These are phyloP conservation scores for Echria macrotheca DNA, from an alignment of 495 filamentous ascomycete genomes.

Conservation along the genomic window DNA sequence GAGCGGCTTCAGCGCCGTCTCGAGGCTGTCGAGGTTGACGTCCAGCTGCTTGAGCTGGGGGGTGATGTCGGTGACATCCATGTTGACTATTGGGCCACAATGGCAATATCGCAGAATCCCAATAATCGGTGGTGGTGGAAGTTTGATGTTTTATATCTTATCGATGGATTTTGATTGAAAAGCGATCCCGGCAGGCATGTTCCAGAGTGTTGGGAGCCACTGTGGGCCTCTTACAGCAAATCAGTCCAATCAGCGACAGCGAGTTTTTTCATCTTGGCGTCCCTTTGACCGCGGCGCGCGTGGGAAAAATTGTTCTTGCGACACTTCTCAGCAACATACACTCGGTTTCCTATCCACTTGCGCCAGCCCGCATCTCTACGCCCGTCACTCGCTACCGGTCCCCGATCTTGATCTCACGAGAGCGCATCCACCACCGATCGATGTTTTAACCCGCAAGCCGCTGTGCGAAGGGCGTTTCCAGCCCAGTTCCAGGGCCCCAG, in stretches of 20 bases:
- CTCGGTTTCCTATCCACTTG: no score
- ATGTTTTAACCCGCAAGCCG: not conserved
- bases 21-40: conserved; percentile 68
- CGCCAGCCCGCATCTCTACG: no score
- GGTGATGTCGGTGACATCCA: conserved; percentile 41
- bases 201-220: no score
- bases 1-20: conserved; percentile 65
- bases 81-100: conserved; percentile 12
- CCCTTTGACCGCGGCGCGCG: not conserved
- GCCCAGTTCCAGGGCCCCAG: conserved; percentile 8
- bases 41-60: conserved; percentile 66
- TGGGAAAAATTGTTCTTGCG: conserved; percentile 3
- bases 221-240: no score
- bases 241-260: not conserved
- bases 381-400: no score
- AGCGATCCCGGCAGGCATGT: no score
- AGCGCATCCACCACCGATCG: no score
- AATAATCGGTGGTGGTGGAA: no score
- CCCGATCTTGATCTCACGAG: no score
- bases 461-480: not conserved
- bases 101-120: no score
- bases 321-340: no score
- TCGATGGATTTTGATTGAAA: no score
- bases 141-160: not conserved
- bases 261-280: not conserved